Evolutionary conservation across 352 stramenopile species (phyloP), one percentile per base, ranked within the genome.

Genomic region (Pythium aquatile): DNA sequence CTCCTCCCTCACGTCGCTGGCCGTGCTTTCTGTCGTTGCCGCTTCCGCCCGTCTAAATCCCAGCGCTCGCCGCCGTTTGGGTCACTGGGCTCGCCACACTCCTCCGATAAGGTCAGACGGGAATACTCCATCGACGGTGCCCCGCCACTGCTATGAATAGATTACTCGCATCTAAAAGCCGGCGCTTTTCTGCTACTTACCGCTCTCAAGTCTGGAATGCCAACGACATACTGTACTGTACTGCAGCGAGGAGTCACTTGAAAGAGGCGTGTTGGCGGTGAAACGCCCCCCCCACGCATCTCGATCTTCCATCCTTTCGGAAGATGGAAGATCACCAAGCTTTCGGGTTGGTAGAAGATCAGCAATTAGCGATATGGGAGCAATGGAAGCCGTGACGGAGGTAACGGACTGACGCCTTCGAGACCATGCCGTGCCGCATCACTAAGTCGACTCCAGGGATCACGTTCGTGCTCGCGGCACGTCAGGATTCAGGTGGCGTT

Each of bases 81-180:
- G 6, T 51, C 20, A 51, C 5, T 24, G 44, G 35, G 17, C 44
- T 13, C 20, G 44, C 44, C 44, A 51, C 44, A 51, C 44, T 5
- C n/a, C 44, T 51, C 44, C 44, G 33, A 49, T 49, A 60, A 60
- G 33, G 37, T 35, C 55, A 61, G 55, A 48, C 33, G 55, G 35
- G 55, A 33, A 51, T 20, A 26, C 35, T 48, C 35, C 28, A 32
- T 35, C 54, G 17, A 48, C n/a, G 35, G 4, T 28, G 54, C 54
- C n/a, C 9, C 24, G 13, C 32, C 7, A 9, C 26, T 14, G 7
- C 67, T 73, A 73, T 57, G 52, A 61, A 73, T 73, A 73, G 67
- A 66, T 29, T 2, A 66, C 59, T 35, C 44, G 51, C 61, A 47
- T 42, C 51, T 56, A 66, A 58, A 69, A 73, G 56, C 61, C 56